These are phyloP conservation scores for Backusella tuberculispora DNA, from an alignment of 192 early-diverging fungal species.

Conservation along the genomic window DNA sequence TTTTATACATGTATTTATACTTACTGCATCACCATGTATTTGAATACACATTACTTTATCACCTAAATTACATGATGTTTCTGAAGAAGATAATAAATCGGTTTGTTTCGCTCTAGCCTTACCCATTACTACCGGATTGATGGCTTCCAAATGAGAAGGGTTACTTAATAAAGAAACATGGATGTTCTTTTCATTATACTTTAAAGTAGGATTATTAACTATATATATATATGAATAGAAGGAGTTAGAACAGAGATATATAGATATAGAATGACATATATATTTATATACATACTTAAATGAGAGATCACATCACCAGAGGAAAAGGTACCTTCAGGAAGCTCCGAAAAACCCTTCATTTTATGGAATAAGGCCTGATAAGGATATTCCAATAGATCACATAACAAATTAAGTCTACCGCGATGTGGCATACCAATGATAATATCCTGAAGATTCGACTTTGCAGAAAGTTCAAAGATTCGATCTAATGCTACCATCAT, in stretches of 20 bases:
- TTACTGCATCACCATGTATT: constrained; percentile 92
- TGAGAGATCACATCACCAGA: constrained; percentile 94
- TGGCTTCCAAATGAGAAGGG: constrained; percentile 96
- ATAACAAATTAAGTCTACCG: constrained; percentile 91
- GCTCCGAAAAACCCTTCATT: constrained; percentile 91
- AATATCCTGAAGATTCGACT: constrained; percentile 72
- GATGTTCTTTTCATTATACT: constrained; percentile 66
- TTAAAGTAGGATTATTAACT: constrained; percentile 78
- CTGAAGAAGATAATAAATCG: constrained; percentile 63
- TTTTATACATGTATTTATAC: constrained; percentile 45
- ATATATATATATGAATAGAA: constrained; percentile 18
- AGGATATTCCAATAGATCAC: constrained; percentile 83
- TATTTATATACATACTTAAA: constrained; percentile 48
- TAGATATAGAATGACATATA: neutral
- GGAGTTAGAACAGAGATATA: neutral
- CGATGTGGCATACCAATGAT: constrained; percentile 97
- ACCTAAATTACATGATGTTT: constrained; percentile 80
- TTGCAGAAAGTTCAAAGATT: constrained; percentile 75
- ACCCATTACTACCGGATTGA: constrained; percentile 95
- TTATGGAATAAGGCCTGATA: constrained; percentile 90
- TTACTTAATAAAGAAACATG: constrained; percentile 94
- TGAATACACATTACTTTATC: constrained; percentile 95
- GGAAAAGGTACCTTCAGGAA: constrained; percentile 76
- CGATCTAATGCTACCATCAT: constrained; percentile 92
- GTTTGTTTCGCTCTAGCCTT: constrained; percentile 96